Evolutionary conservation across 2,329 filamentous ascomycete genomes (phyloP), one percentile per base, ranked within the genome.

Genomic region (Bertia moriformis): DNA sequence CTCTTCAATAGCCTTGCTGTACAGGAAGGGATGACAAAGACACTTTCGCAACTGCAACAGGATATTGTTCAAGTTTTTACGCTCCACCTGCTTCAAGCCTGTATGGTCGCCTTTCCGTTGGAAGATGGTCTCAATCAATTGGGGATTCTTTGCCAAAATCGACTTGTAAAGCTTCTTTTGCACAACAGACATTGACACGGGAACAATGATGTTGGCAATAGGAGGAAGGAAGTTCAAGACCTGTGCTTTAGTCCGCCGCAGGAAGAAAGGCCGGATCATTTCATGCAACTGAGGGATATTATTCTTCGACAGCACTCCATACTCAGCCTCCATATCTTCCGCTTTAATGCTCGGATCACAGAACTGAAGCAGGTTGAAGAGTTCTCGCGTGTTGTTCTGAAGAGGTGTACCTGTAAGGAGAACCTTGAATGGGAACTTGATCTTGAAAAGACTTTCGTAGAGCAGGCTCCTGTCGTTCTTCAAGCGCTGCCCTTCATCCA

Each of bases 341-440:
- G 91, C 88, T 48, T 87, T 71, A 37, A 67, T 62, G 1, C 62
- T 65, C 4, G 76, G 70, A 51, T 98, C 87, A 33, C 95, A 71
- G 56, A 98, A 98, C 46, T 96, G 89, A 3, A 98, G 62, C n/a
- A 98, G 67, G 51, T 95, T 98, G 64, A 96, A 96, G 0, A 98
- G 65, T 56, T 98, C 91, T 37, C 87, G 73, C 47, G 86, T 84
- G 54, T 95, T 96, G 59, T 98, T 98, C 50, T 98, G 91, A 12
- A 98, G 62, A 0, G 91, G 91, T 0, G 91, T 98, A 2, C 78
- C 87, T 58, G 89, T 96, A 22, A 98, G 67, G 2, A 98, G 69
- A 29, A 94, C 69, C 39, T 86, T 79, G 59, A 91, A 95, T 0
- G 83, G 83, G 19, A 88, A 77, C 38, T 74, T 80, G 57, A 95